These are phyloP conservation scores for Plasmodium cynomolgi DNA, from an alignment of 169 alveolate species.

Conservation along the genomic window DNA sequence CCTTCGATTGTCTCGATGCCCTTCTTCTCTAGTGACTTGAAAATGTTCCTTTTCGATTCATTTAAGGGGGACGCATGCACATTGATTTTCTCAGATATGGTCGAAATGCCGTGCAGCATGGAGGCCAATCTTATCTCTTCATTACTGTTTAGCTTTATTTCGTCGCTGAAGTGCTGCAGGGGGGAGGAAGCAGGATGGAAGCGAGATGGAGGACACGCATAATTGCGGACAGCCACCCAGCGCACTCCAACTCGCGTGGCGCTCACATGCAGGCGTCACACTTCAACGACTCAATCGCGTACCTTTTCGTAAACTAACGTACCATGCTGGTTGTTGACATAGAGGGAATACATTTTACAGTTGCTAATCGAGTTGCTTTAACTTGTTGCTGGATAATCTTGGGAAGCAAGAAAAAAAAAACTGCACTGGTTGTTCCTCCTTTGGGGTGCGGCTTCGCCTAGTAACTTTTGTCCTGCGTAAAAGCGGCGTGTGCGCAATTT, in stretches of 20 bases:
- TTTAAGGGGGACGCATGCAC: constrained; percentile 73
- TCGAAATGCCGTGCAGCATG: constrained; percentile 94
- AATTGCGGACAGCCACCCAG: neutral
- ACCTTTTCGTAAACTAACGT: constrained; percentile 93
- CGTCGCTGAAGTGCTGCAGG: constrained; percentile 88
- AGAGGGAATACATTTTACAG: constrained; percentile 86
- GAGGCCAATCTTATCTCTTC: constrained; percentile 94
- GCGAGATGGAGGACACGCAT: neutral
- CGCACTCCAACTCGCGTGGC: neutral
- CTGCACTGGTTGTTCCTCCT: neutral
- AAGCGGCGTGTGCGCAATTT: neutral
- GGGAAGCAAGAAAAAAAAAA: neutral
- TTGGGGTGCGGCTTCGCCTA: neutral
- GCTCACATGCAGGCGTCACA: neutral
- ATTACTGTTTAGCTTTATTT: constrained; percentile 89
- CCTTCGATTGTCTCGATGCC: constrained; percentile 93
- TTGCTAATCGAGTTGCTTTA: neutral
- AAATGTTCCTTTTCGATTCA: constrained; percentile 55
- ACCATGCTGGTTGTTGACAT: constrained; percentile 94
- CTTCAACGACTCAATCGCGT: neutral
- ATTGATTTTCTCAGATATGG: constrained; percentile 92
- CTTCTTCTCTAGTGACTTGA: constrained; percentile 74
- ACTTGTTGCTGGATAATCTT: neutral
- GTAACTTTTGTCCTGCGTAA: neutral
- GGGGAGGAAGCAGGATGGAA: neutral